A percentile compares a stretch with the other conserved stretches of the same genome.
Conservation (phyloP, 371 early-diverging fungal species). For the Sporodiniella umbellata region DNA sequence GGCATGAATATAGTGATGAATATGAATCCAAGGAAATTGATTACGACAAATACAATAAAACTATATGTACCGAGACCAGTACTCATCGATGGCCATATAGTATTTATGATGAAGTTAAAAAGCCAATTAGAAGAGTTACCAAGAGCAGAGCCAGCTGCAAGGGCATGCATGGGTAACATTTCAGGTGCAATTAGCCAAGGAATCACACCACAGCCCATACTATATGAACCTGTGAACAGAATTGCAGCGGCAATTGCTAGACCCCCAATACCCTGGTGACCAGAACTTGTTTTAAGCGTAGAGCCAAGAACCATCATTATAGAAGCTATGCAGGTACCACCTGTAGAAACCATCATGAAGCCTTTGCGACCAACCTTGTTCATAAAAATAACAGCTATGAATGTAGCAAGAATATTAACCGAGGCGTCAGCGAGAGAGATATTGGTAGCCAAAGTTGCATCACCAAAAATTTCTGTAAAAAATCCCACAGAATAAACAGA, state of each 20-base stretch:
- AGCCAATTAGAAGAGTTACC: conserved; percentile 45
- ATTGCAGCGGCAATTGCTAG: conserved; percentile 40
- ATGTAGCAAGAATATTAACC: conserved; percentile 34
- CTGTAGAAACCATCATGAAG: conserved; percentile 39
- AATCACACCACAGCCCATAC: conserved; percentile 49
- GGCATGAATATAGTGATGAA: conserved; percentile 39
- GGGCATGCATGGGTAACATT: conserved; percentile 40
- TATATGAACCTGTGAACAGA: conserved; percentile 36
- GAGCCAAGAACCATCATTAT: conserved; percentile 40
- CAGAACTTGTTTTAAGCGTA: conserved; percentile 6
- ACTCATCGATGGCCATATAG: conserved; percentile 38
- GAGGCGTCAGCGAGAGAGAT: conserved; percentile 39
- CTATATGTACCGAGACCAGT: conserved; percentile 28
- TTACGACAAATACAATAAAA: conserved; percentile 39
- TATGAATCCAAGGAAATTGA: conserved; percentile 42
- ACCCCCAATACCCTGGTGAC: conserved; percentile 19
- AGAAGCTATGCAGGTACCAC: conserved; percentile 35
- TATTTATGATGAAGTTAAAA: conserved; percentile 43
- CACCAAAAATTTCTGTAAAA: conserved; percentile 31
- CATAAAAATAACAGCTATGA: conserved; percentile 33
- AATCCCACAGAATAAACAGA: conserved; percentile 41
- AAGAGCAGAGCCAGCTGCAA: conserved; percentile 43
- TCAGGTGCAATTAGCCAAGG: conserved; percentile 52
- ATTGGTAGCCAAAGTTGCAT: conserved; percentile 30
- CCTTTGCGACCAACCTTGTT: conserved; percentile 43